Evolutionary conservation across 805 yeast species (phyloP), one percentile per base, ranked within the genome.

Genomic region (Lipomyces japonicus): DNA sequence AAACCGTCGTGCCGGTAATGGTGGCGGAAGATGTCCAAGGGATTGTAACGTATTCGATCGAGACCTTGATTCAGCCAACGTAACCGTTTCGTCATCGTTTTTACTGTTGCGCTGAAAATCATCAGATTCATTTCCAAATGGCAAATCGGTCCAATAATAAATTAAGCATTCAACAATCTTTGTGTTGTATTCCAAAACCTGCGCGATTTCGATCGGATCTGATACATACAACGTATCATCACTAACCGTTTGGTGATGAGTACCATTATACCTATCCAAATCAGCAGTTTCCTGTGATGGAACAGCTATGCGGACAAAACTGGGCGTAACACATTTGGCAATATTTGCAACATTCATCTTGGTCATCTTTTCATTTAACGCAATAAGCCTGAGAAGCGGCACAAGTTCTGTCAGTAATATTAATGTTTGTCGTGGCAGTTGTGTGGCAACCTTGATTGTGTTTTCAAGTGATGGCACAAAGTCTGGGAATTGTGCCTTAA

Each of bases 391-490:
- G 14, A 56, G 49, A 21, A 56, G 44, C 24, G 61, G 60, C 22
- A 57, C 35, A 16, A 58, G 37, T 36, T 43, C 24, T 7, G 57
- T 26, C 34, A 54, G 47, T 6, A 56, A 41, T 4, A 47, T 39
- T 12, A 56, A 23, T 5, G 60, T 53, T 39, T 56, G 60, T 16
- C 31, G 44, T 12, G 58, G 53, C 5, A 56, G 45, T 18, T 28
- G 16, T 16, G 37, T 16, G 6, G 48, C 53, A 3, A 44, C 51
- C n/a, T 22, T 39, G 32, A 50, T 32, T 6, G 58, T 46, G 22
- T 38, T 35, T 23, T 54, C 59, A 18, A 32, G 35, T 6, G 55
- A 31, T 14, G 52, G 48, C 24, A 77, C 65, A 2, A 51, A 54
- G n/a, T 54, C 58, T 4, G 57, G 57, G 18, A 50, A 36, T 19